These are phyloP conservation scores for Suillus lakei DNA, from an alignment of 768 basidiomycete species.

Conservation along the genomic window DNA sequence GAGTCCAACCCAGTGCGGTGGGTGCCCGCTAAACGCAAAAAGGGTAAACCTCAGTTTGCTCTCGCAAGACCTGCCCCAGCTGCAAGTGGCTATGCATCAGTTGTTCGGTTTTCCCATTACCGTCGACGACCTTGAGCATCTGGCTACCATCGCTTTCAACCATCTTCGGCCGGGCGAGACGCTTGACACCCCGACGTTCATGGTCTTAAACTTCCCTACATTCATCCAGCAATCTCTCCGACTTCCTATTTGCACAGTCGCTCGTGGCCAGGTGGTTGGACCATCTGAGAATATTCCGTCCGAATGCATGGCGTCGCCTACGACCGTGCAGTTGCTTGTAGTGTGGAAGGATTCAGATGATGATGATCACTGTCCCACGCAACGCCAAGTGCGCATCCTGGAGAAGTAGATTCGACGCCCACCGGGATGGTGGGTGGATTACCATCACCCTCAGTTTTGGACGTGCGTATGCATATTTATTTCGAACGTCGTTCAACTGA, in stretches of 20 bases:
- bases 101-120: slow-evolving; percentile 1
- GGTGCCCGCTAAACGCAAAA: not conserved
- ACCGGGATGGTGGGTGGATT: slow-evolving; percentile 8
- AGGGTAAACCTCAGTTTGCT: not conserved
- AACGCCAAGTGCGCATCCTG: not conserved
- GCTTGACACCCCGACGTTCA: not conserved
- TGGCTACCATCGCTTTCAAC: not conserved
- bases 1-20: not conserved
- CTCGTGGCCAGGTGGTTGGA: not conserved
- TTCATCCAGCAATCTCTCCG: slow-evolving; percentile 5
- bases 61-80: not conserved
- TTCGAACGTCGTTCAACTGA: not conserved
- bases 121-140: not conserved
- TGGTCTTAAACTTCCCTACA: not conserved
- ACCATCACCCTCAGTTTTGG: not conserved
- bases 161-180: not conserved
- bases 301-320: not conserved
- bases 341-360: not conserved
- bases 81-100: not conserved
- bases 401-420: slow-evolving; percentile 3
- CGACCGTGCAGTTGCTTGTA: slow-evolving; percentile 1
- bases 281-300: not conserved
- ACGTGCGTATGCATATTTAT: not conserved
- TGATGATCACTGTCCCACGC: not conserved
- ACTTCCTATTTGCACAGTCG: not conserved